Evolutionary conservation across 2,329 filamentous ascomycete genomes (phyloP).

Genomic region (Diaporthe velutina): DNA sequence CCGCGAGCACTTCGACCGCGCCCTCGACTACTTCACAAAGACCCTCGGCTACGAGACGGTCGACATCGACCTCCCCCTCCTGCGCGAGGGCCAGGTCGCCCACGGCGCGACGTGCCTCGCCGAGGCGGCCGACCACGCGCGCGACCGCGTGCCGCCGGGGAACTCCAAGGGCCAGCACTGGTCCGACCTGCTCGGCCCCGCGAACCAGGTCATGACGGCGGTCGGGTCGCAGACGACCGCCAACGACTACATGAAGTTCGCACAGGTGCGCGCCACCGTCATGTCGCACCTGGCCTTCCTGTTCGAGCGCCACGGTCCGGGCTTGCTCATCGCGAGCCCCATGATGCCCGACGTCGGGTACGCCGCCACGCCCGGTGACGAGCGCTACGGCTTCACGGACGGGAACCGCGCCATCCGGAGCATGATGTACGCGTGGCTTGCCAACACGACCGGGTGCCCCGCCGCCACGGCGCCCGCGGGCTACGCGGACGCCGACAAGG

Average conservation of each 20-base stretch:
- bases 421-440: slow-evolving; percentile 89
- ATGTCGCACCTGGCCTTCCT: slow-evolving; percentile 84
- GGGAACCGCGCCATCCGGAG: slow-evolving; percentile 78
- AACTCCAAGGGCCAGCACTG: slow-evolving; percentile 59
- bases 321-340: slow-evolving; percentile 83
- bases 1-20: slow-evolving; percentile 69
- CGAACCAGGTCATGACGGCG: slow-evolving; percentile 78
- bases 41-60: slow-evolving; percentile 62
- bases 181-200: slow-evolving; percentile 69
- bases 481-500: slow-evolving; percentile 71
- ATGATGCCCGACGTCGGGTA: slow-evolving; percentile 83
- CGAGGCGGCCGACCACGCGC: slow-evolving; percentile 70
- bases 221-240: slow-evolving; percentile 75
- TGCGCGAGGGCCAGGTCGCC: slow-evolving; percentile 80
- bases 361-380: slow-evolving; percentile 70
- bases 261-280: slow-evolving; percentile 79
- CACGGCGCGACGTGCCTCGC: slow-evolving; percentile 83
- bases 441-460: slow-evolving; percentile 85
- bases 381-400: slow-evolving; percentile 80
- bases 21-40: slow-evolving; percentile 69
- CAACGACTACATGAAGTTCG: slow-evolving; percentile 78
- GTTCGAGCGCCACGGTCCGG: slow-evolving; percentile 75
- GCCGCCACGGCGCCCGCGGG: slow-evolving; percentile 82
- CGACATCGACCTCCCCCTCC: slow-evolving; percentile 74
- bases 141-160: slow-evolving; percentile 44